These are phyloP conservation scores for Barbarea vulgaris DNA, from an alignment of 345 rosid genomes.

Conservation along the genomic window DNA sequence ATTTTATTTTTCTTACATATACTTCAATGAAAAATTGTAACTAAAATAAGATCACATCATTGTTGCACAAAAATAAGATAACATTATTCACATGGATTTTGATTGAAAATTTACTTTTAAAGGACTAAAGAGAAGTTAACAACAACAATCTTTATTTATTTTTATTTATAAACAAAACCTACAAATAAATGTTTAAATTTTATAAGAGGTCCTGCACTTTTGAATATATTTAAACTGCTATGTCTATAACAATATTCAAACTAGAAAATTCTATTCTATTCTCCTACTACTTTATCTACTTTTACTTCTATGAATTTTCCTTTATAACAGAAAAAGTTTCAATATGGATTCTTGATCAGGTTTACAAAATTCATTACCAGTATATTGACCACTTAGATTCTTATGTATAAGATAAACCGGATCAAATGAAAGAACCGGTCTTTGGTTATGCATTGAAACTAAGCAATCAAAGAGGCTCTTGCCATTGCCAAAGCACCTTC, in stretches of 20 bases:
- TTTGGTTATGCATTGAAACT: not conserved
- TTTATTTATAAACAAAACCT: no score
- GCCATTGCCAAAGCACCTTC: slow-evolving; percentile 86
- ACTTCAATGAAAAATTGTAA: not conserved
- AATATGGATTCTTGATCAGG: not conserved
- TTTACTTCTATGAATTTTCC: not conserved
- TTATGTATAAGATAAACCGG: not conserved
- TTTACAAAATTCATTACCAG: not conserved
- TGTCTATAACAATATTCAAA: no score
- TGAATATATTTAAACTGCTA: no score
- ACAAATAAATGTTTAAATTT: not conserved
- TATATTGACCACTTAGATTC: not conserved
- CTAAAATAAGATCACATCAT: not conserved
- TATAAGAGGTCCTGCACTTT: not conserved
- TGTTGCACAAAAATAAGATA: not conserved
- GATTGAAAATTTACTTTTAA: not conserved
- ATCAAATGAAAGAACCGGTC: slow-evolving; percentile 5
- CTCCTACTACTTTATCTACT: no score
- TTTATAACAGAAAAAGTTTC: not conserved
- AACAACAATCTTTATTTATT: not conserved
- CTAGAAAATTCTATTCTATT: no score
- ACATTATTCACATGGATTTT: not conserved
- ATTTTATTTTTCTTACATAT: not conserved
- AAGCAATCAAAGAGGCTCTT: slow-evolving; percentile 41
- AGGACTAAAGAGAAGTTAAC: not conserved